A percentile compares a stretch with the other conserved stretches of the same genome.
These are phyloP conservation scores for Incumbomyces lentus DNA, from an alignment of 2,329 filamentous ascomycete genomes.

Conservation along the genomic window DNA sequence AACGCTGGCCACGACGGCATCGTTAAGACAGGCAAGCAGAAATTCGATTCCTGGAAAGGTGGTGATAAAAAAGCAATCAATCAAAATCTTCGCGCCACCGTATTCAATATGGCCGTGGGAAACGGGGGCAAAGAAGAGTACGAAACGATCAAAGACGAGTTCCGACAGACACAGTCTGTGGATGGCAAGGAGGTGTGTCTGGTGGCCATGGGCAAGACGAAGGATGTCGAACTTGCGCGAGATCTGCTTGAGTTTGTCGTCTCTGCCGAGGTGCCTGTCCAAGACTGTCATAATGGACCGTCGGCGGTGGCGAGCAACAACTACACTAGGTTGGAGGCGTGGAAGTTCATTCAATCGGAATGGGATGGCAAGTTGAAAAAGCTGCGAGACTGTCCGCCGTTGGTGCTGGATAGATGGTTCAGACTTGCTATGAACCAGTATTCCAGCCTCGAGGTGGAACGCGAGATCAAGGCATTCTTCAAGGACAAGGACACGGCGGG, in stretches of 20 bases:
- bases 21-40: slow-evolving; percentile 61
- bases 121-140: slow-evolving; percentile 61
- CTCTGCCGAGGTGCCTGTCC: slow-evolving; percentile 71
- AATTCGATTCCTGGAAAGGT: slow-evolving; percentile 69
- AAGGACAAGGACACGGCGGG: slow-evolving; percentile 63
- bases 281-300: slow-evolving; percentile 80
- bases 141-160: slow-evolving; percentile 73
- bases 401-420: slow-evolving; percentile 82
- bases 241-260: slow-evolving; percentile 64
- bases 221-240: slow-evolving; percentile 57
- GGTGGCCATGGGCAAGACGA: slow-evolving; percentile 62
- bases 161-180: slow-evolving; percentile 68
- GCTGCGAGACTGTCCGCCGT: slow-evolving; percentile 68
- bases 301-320: slow-evolving; percentile 62
- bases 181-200: slow-evolving; percentile 86
- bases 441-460: slow-evolving; percentile 55
- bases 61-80: slow-evolving; percentile 62
- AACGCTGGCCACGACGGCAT: slow-evolving; percentile 62
- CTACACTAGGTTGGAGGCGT: slow-evolving; percentile 62
- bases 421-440: slow-evolving; percentile 70
- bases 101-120: slow-evolving; percentile 70
- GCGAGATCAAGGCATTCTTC: slow-evolving; percentile 80
- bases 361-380: slow-evolving; percentile 60
- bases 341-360: slow-evolving; percentile 76
- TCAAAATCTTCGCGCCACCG: slow-evolving; percentile 66